Evolutionary conservation across 768 basidiomycete genomes (phyloP).

Genomic region (Boletellus sp.): DNA sequence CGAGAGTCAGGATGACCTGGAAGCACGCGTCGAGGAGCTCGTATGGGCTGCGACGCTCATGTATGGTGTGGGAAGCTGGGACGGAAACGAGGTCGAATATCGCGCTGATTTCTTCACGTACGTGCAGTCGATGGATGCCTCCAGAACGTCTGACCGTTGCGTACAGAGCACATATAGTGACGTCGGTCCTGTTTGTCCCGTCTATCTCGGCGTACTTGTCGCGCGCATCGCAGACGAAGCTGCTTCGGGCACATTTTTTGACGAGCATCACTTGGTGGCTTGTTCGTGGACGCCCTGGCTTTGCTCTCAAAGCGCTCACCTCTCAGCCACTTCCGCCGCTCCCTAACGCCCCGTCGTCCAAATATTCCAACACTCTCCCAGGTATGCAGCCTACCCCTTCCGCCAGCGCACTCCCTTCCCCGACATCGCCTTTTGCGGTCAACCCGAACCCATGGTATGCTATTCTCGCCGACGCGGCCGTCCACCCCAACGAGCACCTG

Average conservation of each 20-base stretch:
- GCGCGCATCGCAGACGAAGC: conserved; percentile 51
- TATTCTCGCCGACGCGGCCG: conserved; percentile 48
- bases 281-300: conserved; percentile 48
- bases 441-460: conserved; percentile 59
- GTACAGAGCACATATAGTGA: conserved; percentile 63
- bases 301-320: conserved; percentile 52
- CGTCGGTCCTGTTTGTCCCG: conserved; percentile 59
- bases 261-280: conserved; percentile 52
- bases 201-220: conserved; percentile 48
- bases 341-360: conserved; percentile 15
- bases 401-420: conserved; percentile 25
- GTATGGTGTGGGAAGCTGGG: conserved; percentile 59
- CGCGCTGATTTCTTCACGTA: conserved; percentile 67
- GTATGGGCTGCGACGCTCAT: conserved; percentile 53
- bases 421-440: conserved; percentile 32
- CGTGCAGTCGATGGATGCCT: conserved; percentile 22
- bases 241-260: conserved; percentile 60
- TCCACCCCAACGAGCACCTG: conserved; percentile 57
- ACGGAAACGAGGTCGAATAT: conserved; percentile 35
- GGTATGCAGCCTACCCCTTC: conserved; percentile 21
- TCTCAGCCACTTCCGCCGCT: conserved; percentile 26
- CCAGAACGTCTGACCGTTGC: conserved; percentile 2
- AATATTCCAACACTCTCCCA: conserved; percentile 22
- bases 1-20: conserved; percentile 36
- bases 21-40: conserved; percentile 59